phyloP scores from a whole-genome alignment of 768 basidiomycete genomes.

The Mycena indigotica region DNA sequence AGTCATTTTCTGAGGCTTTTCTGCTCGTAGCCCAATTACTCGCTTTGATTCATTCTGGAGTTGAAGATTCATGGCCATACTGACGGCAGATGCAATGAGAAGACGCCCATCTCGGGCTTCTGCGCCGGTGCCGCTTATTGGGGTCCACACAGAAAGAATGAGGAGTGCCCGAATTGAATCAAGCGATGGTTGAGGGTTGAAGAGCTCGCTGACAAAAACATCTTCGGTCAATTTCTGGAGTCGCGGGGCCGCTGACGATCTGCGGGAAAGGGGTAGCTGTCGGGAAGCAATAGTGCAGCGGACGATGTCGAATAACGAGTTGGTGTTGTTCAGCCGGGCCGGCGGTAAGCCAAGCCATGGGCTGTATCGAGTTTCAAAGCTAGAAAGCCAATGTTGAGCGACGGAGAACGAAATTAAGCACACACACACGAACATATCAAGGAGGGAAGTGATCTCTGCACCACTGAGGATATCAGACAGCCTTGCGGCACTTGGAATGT shows the following conservation, averaged over 20 bases:
- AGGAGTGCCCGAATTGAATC: constrained; percentile 45
- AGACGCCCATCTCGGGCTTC: constrained; percentile 41
- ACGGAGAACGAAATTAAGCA: not conserved
- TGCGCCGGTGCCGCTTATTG: constrained; percentile 35
- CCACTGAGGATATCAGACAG: constrained; percentile 32
- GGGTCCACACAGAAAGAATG: constrained; percentile 47
- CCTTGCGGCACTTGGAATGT: constrained; percentile 22
- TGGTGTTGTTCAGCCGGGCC: constrained; percentile 27
- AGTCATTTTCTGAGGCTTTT: constrained; percentile 24
- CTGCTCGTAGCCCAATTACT: constrained; percentile 30
- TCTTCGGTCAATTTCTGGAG: constrained; percentile 46
- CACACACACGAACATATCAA: constrained; percentile 40
- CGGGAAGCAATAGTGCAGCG: constrained; percentile 50
- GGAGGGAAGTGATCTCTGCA: constrained; percentile 38
- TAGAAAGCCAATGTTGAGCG: constrained; percentile 17
- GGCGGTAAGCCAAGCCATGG: constrained; percentile 48
- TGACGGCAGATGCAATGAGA: constrained; percentile 44
- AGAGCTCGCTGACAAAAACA: constrained; percentile 40
- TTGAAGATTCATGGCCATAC: constrained; percentile 49
- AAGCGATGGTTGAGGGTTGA: constrained; percentile 42
- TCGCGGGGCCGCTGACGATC: constrained; percentile 39
- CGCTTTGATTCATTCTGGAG: constrained; percentile 39
- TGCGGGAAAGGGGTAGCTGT: constrained; percentile 40
- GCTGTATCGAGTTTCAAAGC: constrained; percentile 45
- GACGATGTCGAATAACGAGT: constrained; percentile 43